Evolutionary conservation across 345 rosid genomes (phyloP).

Genomic region (Hibiscus tridactylites): DNA sequence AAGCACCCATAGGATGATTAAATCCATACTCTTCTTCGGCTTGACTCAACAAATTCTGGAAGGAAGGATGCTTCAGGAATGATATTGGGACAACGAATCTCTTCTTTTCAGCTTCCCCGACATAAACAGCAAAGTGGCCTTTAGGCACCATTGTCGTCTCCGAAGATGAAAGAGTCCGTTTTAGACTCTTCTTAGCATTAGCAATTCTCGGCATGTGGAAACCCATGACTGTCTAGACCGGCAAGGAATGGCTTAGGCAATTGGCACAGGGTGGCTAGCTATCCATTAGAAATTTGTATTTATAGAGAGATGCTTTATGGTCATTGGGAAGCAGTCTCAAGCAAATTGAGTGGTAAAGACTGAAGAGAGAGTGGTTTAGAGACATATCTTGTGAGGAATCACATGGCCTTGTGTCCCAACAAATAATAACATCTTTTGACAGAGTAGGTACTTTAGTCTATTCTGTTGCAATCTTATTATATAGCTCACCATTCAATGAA

Average conservation of each 20-base stretch:
- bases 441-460: not conserved
- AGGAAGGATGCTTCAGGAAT: conserved; percentile 29
- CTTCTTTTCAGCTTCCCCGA: conserved; percentile 46
- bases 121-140: conserved; percentile 46
- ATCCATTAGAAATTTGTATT: not conserved
- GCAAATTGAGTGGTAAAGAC: not conserved
- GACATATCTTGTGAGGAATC: not conserved
- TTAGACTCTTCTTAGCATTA: not conserved
- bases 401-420: conserved; percentile 5
- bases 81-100: conserved; percentile 39
- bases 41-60: conserved; percentile 37
- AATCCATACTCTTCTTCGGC: conserved; percentile 47
- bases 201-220: not conserved
- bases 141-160: conserved; percentile 21
- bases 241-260: not conserved
- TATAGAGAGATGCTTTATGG: conserved; percentile 1
- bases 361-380: not conserved
- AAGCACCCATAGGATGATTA: conserved; percentile 44
- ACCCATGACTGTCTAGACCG: not conserved
- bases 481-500: not conserved
- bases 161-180: not conserved
- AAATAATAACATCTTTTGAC: not conserved
- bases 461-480: conserved; percentile 4
- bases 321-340: not conserved
- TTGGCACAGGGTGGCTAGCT: not conserved